Evolutionary conservation across 2,329 filamentous ascomycete genomes (phyloP), one percentile per base, ranked within the genome.

Genomic region (Calonectria hawksworthii): DNA sequence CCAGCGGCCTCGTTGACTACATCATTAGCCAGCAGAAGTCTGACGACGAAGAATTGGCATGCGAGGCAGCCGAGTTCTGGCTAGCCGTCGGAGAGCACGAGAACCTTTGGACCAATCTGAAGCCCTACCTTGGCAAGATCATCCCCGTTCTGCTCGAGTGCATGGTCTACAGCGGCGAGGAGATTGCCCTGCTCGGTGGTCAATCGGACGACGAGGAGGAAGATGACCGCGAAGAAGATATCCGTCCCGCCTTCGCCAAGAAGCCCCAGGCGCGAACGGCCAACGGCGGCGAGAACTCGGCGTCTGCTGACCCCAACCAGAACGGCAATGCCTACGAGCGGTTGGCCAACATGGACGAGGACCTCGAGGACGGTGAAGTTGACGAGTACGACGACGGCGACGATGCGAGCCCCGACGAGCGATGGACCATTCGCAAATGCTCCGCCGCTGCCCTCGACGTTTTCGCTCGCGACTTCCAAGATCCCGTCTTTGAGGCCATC

Each of bases 41-140:
- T 76, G 93, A 96, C 32, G 96, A 99, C 78, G 93, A 96, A 70
- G 96, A 99, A 52, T 89, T 99, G 73, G 96, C 96, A 47, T 93
- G 98, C 78, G 97, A 99, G 83, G 97, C 97, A 11, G 96, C 97
- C 7, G 97, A 99, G 84, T 99, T 99, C 83, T 99, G 98, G 96
- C 91, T 99, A 56, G 95, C 95, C 50, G 93, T 98, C 26, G 96
- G 96, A 74, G 97, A 98, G 83, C 95, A 98, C 83, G 91, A 94
- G 52, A 91, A 94, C 74, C 87, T 99, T 68, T 95, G 95, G 87
- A 90, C 92, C 78, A 90, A 92, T 0, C 88, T 99, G 59, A 92
- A 90, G 11, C 96, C 96, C 0, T 95, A 95, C 82, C 91, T 99
- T 71, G 86, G 91, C 78, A 95, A 94, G 84, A 96, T 99, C 77